A percentile compares a stretch with the other conserved stretches of the same genome.
Evolutionary conservation across 164 flowering plant species (phyloP).

Genomic region (Cinnamomum micranthum): DNA sequence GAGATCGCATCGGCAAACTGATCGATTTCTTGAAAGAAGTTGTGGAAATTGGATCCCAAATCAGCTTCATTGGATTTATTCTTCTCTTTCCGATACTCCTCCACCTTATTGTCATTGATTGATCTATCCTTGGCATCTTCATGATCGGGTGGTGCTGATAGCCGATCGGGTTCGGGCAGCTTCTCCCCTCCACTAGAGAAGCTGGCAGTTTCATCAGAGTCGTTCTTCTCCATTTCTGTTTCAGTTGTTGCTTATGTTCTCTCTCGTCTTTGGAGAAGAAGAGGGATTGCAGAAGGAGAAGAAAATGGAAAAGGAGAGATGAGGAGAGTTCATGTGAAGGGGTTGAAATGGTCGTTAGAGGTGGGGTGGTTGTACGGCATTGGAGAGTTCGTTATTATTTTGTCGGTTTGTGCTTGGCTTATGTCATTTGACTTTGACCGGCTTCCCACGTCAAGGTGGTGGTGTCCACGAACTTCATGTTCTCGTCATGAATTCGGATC

Average conservation of each 20-base stretch:
- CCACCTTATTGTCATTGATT: not conserved
- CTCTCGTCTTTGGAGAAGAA: not conserved
- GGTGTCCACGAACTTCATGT: not conserved
- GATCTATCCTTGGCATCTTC: not conserved
- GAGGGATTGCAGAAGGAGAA: slow-evolving; percentile 4
- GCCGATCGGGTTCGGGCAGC: no score
- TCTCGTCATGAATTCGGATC: no score
- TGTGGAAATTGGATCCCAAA: slow-evolving; percentile 4
- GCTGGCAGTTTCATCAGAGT: not conserved
- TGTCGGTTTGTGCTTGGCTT: not conserved
- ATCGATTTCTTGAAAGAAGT: slow-evolving; percentile 24
- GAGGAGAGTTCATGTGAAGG: not conserved
- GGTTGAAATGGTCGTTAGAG: slow-evolving; percentile 20
- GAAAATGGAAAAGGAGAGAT: not conserved
- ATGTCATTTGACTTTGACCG: not conserved
- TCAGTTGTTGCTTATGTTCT: not conserved
- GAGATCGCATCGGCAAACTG: slow-evolving; percentile 11
- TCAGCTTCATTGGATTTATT: slow-evolving; percentile 3
- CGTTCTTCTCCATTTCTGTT: not conserved
- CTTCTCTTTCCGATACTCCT: slow-evolving; percentile 1
- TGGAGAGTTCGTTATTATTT: not conserved
- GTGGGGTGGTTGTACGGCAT: not conserved
- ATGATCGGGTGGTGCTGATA: not conserved
- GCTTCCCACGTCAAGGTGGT: not conserved
- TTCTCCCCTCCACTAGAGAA: not conserved